Base-by-base conservation (phyloP, 1,284 basidiomycete species). In the Puccinia triticina region DNA sequence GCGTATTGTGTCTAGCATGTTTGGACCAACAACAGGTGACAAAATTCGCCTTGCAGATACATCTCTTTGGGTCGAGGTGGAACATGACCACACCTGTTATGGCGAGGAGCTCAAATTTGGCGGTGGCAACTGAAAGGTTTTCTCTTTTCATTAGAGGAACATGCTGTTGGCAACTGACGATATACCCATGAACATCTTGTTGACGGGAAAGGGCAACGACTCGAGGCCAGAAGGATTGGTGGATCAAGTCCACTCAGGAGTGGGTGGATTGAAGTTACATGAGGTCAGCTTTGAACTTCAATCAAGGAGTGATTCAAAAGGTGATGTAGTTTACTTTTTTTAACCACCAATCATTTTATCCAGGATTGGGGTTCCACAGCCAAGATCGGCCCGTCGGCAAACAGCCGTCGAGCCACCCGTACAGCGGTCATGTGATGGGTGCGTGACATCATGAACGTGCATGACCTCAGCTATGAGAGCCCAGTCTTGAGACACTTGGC, bases 31-130 rank as follows among this genome's bases (percentile, higher is more conserved):
- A 0, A 90, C 90, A 0, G 97, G 96, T 0, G 97, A 99, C 87
- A 89, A 92, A 57, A 90, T 99, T 29, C 89, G 94, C 57, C 89
- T 99, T 23, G 96, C 92, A 14, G 97, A 99, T 86, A 96, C 94
- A 8, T 89, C 89, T 46, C 90, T 99, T 16, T 99, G 95, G 95
- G 90, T 98, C 84, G 91, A 96, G 87, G 92, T 99, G 3, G 96
- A 99, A 87, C 89, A 90, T 53, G 97, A 99, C 86, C 90, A 90
- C 91, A 92, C 93, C 2, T 88, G 90, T 1, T 95, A 95, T 86
- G 90, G 96, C 12, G 96, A 99, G 85, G 97, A 99, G 88, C 92
- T 93, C 40, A 99, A 98, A 88, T 99, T 99, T 86, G 96, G 96
- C 18, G 96, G 96, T 85, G 96, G 94, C 21, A 98, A 98, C 29